Evolutionary conservation across 306 rosid species (phyloP), one percentile per base, ranked within the genome.

Genomic region (Arachis hypogaea): DNA sequence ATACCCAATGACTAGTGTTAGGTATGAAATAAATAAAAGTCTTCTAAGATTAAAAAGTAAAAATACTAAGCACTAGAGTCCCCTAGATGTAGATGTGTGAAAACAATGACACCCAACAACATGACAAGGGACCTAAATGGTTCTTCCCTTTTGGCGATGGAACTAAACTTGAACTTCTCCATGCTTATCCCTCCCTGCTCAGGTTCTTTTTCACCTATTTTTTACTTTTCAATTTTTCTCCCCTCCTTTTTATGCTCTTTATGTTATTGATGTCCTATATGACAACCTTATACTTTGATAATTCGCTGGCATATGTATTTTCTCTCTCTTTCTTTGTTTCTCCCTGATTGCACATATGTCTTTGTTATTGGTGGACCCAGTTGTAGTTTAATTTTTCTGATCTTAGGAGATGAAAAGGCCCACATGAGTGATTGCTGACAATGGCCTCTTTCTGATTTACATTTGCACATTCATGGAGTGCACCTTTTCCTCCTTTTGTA

Each of bases 81-180:
- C 11, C 14, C 49, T 18, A 56, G 80, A 79, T 84, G 78, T 66
- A 81, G 72, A 84, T 82, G 46, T 79, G 83, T 63, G 72, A 78
- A 65, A 86, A 85, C 76, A 89, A 90, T 84, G 90, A 84, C 87
- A 66, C 87, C 84, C 84, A 83, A 83, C 88, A 77, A 82, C 85
- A 87, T 77, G 92, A 86, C 88, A 89, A 71, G 86, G 88, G 92
- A 58, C 81, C 88, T 89, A 78, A 73, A 81, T 84, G 78, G 51
- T 5, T 46, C 9, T 68, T 68, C 73, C 77, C 68, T 82, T 82
- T 83, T 76, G 86, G 78, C 14, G 81, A 65, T 83, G 78, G 82
- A 91, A 87, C 85, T 86, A 14, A 14, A 14, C 14, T 14, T 14
- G 77, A 78, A 75, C 91, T 84, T 91, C 85, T 73, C 82, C 88